A percentile compares a stretch with the other conserved stretches of the same genome.
Conservation (phyloP, 2,329 filamentous ascomycete species). For the Alternaria burnsii region DNA sequence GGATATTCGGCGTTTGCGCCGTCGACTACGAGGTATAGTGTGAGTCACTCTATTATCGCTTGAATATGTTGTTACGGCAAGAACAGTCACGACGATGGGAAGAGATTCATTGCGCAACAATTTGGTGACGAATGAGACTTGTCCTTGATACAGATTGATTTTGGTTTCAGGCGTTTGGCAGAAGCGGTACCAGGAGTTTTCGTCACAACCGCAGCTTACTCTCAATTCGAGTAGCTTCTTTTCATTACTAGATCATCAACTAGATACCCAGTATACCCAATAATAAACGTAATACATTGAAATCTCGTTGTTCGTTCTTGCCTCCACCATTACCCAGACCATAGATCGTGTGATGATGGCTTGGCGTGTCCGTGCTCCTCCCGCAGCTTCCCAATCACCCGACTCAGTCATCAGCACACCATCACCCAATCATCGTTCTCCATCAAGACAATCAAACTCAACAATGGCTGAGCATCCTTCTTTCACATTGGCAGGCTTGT, state of each 20-base stretch:
- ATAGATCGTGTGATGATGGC: constrained; percentile 2
- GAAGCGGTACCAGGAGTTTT: background rate
- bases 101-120: background rate
- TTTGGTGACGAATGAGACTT: background rate
- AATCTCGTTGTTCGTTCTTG: background rate
- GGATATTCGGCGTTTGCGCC: constrained; percentile 39
- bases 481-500: constrained; percentile 39
- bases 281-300: background rate
- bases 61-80: background rate
- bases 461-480: constrained; percentile 42
- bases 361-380: constrained; percentile 10
- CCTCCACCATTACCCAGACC: background rate
- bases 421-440: background rate
- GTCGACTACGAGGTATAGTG: constrained; percentile 14
- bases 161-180: background rate
- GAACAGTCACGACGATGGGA: background rate
- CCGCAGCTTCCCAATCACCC: background rate
- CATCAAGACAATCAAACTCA: background rate
- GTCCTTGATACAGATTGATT: background rate
- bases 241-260: background rate
- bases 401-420: background rate
- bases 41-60: constrained; percentile 8
- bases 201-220: background rate
- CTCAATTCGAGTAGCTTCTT: background rate
- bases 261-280: constrained; percentile 1